Conservation (phyloP, 2,329 filamentous ascomycete genomes). For the Thermoascus crustaceus region DNA sequence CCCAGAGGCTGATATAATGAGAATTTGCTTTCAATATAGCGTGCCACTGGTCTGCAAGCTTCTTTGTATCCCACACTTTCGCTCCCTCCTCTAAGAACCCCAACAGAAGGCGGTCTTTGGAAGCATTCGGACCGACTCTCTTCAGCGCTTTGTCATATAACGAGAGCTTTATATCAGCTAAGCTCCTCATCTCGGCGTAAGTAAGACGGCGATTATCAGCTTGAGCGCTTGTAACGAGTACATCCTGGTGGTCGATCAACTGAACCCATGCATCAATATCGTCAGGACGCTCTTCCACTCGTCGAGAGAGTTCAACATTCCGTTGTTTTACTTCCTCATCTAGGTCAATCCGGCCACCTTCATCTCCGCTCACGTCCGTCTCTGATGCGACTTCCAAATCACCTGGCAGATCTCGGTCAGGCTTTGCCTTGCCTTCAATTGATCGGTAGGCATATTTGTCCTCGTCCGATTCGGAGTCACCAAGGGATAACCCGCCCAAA, state of each 20-base stretch:
- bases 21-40: slow-evolving; percentile 50
- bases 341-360: slow-evolving; percentile 26
- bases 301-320: slow-evolving; percentile 52
- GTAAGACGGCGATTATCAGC: slow-evolving; percentile 37
- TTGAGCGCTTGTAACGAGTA: slow-evolving; percentile 46
- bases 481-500: slow-evolving; percentile 12
- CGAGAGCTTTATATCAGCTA: slow-evolving; percentile 70
- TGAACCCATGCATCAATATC: slow-evolving; percentile 67
- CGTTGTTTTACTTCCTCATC: slow-evolving; percentile 38
- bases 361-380: slow-evolving; percentile 35
- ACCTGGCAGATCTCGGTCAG: slow-evolving; percentile 36
- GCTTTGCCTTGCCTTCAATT: slow-evolving; percentile 56
- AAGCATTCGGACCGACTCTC: slow-evolving; percentile 40
- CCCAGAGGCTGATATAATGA: slow-evolving; percentile 60
- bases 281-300: slow-evolving; percentile 56
- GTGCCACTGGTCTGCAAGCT: slow-evolving; percentile 57
- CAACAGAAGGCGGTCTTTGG: slow-evolving; percentile 55
- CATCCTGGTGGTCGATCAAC: slow-evolving; percentile 70
- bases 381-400: slow-evolving; percentile 44
- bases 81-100: slow-evolving; percentile 65
- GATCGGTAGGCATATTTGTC: slow-evolving; percentile 54
- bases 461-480: slow-evolving; percentile 36
- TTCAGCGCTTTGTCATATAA: slow-evolving; percentile 70
- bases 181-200: slow-evolving; percentile 56
- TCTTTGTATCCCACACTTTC: slow-evolving; percentile 63